A percentile compares a stretch with the other conserved stretches of the same genome.
Conservation (phyloP, 306 rosid species). For the Sindora glabra region DNA sequence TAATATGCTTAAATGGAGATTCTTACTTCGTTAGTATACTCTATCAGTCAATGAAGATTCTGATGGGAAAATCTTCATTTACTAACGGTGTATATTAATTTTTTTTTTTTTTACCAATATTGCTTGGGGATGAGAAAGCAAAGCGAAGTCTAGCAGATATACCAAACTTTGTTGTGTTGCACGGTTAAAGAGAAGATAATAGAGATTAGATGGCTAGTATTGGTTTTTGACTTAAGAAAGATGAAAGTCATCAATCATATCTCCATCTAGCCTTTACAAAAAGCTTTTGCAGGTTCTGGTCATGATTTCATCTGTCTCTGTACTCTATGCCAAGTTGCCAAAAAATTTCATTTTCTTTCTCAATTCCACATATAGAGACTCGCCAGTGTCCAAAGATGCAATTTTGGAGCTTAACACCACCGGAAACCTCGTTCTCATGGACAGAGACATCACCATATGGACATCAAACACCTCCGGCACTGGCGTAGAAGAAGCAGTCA, state of each 20-base stretch:
- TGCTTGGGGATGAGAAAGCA: too few relatives aligned
- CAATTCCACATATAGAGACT: constrained; percentile 65
- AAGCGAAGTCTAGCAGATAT: not conserved
- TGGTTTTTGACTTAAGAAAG: constrained; percentile 23
- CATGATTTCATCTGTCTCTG: not conserved
- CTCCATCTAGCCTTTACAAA: constrained; percentile 46
- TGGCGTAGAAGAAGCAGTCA: constrained; percentile 41
- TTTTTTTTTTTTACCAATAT: too few relatives aligned
- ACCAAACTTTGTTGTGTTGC: not conserved
- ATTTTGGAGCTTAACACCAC: constrained; percentile 64
- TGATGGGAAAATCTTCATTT: too few relatives aligned
- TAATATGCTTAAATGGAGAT: too few relatives aligned
- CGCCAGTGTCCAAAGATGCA: constrained; percentile 56
- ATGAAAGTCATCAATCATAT: constrained; percentile 15
- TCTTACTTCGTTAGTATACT: too few relatives aligned
- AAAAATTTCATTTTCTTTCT: constrained; percentile 47
- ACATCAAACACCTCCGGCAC: constrained; percentile 63
- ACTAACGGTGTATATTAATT: too few relatives aligned
- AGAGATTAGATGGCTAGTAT: constrained; percentile 24
- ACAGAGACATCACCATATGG: constrained; percentile 52
- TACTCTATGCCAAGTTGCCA: constrained; percentile 26
- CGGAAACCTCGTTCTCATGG: constrained; percentile 74
- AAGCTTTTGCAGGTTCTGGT: constrained; percentile 51
- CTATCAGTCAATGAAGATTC: too few relatives aligned
- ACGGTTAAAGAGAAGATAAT: not conserved